Base-by-base conservation (phyloP, 805 yeast genomes). In the Candida boleticola region DNA sequence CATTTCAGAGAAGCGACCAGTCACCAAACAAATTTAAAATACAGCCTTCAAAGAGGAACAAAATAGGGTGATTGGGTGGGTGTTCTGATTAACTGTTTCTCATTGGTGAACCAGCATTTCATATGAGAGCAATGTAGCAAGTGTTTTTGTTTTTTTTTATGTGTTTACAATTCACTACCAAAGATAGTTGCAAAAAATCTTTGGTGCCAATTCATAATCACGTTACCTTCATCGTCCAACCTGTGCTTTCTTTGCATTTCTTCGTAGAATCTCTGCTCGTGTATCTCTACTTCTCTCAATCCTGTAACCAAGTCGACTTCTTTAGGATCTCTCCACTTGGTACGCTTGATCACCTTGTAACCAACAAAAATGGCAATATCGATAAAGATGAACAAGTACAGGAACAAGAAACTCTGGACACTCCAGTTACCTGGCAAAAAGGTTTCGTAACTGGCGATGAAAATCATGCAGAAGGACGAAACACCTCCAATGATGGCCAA, bases 311-410 rank as follows among this genome's bases (percentile, higher is more conserved):
- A 58, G 47, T 71, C 76, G 11, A 63, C 67, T 32, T 68, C 69
- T 25, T 44, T 41, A 3, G 66, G 48, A 37, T 58, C 44, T 42
- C 47, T 49, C 57, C 64, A 48, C 45, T 63, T 67, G 11, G 78
- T 67, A 56, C 61, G 62, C 47, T 50, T 59, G 42, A 68, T 13
- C 3, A 74, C 1, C 47, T 74, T 74, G 58, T 60, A 73, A 11
- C 55, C 53, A 6, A 62, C 23, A 41, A 52, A 68, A 13, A 68
- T 48, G 4, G 56, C 60, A 27, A 71, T 44, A 43, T 70, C 66
- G 37, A 74, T 61, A 33, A 74, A 73, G 18, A 69, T 53, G 58
- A 71, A 61, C 43, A 73, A 60, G 53, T 71, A 73, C 25, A 61
- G 64, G 43, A 71, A 71, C 47, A 73, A 58, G 46, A 74, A 74